Conservation (phyloP, 2,329 filamentous ascomycete species). For the Colletotrichum somersetense region DNA sequence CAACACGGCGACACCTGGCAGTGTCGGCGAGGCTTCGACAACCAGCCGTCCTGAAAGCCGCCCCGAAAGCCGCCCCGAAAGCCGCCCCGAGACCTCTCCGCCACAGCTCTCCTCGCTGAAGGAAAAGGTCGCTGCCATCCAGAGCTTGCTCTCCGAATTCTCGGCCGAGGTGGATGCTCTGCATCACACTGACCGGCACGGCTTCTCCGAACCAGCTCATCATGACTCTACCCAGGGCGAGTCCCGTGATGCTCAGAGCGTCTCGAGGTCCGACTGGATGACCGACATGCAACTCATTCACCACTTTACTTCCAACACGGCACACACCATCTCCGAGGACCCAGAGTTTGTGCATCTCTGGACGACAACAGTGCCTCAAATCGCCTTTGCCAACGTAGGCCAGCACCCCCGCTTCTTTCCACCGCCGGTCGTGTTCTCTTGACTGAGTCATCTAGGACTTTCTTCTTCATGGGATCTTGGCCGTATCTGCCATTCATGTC, state of each 20-base stretch:
- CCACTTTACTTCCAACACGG: conserved; percentile 33
- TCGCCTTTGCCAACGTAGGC: conserved; percentile 30
- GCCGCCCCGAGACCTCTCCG: conserved; percentile 13
- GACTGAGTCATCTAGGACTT: conserved; percentile 38
- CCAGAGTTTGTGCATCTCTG: conserved; percentile 34
- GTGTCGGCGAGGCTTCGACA: conserved; percentile 25
- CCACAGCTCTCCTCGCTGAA: conserved; percentile 30
- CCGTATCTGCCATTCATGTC: conserved; percentile 42
- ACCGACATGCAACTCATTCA: conserved; percentile 34
- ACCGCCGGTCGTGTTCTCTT: no score
- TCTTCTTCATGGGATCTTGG: conserved; percentile 44
- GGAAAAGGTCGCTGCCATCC: conserved; percentile 35
- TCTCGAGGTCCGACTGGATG: conserved; percentile 29
- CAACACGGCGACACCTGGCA: conserved; percentile 29
- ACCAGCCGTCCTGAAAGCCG: conserved; percentile 11
- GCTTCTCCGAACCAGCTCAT: not conserved
- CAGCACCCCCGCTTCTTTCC: no score
- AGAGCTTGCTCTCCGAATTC: conserved; percentile 30
- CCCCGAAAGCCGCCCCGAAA: not conserved
- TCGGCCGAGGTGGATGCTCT: conserved; percentile 32
- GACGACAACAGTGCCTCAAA: conserved; percentile 35
- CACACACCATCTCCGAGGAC: conserved; percentile 32
- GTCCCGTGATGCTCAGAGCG: not conserved
- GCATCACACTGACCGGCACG: not conserved
- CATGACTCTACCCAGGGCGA: not conserved